Evolutionary conservation across 257 asterid species (phyloP), one percentile per base, ranked within the genome.

Genomic region (Solanum bukasovii): DNA sequence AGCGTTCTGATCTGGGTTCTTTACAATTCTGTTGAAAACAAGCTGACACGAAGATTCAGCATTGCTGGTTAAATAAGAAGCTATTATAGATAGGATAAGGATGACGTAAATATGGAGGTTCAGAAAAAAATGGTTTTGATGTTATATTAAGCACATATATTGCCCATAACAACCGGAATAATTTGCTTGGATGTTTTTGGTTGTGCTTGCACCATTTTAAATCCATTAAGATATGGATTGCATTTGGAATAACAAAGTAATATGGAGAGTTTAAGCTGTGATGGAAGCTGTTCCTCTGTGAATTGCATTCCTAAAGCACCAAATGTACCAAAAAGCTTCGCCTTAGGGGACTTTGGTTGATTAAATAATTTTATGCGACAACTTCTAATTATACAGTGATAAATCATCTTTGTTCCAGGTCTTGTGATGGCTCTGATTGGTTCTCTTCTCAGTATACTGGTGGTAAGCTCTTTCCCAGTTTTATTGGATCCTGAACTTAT

Each of bases 401-500:
- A 31, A 52, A 81, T 85, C 81, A 31, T 71, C 42, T 84, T 78
- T 37, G 83, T 88, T 91, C 90, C 94, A 96, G 98, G 98, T 90
- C 93, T 93, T 33, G 92, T 95, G 93, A 96, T 95, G 98, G 93
- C 99, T 89, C 89, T 96, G 87, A 91, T 94, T 87, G 99, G 98
- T 71, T 96, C 98, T 23, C 93, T 96, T 87, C 91, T 94, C 83
- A 94, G 98, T 82, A 87, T 95, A 85, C 93, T 96, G 40, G 92
- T 95, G 98, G 98, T 96, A 91, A 92, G 93, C 88, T 67, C 42
- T 38, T 40, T 63, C 34, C 89, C 31, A 33, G 21, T 78, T 25
- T 31, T 44, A 84, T 14, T 75, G 42, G 27, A 70, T 63, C 56
- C 29, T 27, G 20, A n/a, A 72, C 79, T 42, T 73, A 14, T 13